Evolutionary conservation across 2,329 filamentous ascomycete species (phyloP), one percentile per base, ranked within the genome.

Genomic region (Sclerotinia spermophila): DNA sequence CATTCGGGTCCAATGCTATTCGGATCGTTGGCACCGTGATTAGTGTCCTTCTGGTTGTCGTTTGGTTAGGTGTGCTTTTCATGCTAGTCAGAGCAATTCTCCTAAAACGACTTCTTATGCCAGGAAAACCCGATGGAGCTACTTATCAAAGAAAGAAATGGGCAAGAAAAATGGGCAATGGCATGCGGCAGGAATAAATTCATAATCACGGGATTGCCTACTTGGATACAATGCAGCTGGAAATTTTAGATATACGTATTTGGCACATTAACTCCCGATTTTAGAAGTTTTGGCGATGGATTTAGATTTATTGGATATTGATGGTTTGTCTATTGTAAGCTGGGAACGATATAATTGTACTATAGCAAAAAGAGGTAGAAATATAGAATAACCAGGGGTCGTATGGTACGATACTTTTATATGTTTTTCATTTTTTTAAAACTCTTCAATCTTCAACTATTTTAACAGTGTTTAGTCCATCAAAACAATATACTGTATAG

Each of bases 61-160:
- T 89, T 48, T 96, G 92, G 89, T 75, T 88, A 1, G 83, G 88
- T 61, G 89, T 96, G 10, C 89, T 92, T 70, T 81, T 78, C 5
- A 88, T 87, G 81, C 94, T 95, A 90, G 77, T 93, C 48, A 82
- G 86, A 38, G 90, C 90, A n/a, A 84, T 95, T 17, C 80, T 86
- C 70, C 81, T 84, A 38, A 88, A 84, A 73, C 86, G 93, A 77
- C 85, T 96, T n/a, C 80, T 95, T 2, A 94, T 91, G 91, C 92
- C 92, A 7, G 86, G 89, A 8, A 60, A 72, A 35, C 70, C 72
- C 13, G 68, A 75, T 71, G 74, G 72, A 2, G 59, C 70, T 17
- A 71, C 74, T 40, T 61, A 65, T 15, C 66, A 65, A 13, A 61
- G 59, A 62, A 72, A 64, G 45, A 70, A 55, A 51, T 74, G 74